These are phyloP conservation scores for Malus hybrid DNA, from an alignment of 331 rosid species.

Conservation along the genomic window DNA sequence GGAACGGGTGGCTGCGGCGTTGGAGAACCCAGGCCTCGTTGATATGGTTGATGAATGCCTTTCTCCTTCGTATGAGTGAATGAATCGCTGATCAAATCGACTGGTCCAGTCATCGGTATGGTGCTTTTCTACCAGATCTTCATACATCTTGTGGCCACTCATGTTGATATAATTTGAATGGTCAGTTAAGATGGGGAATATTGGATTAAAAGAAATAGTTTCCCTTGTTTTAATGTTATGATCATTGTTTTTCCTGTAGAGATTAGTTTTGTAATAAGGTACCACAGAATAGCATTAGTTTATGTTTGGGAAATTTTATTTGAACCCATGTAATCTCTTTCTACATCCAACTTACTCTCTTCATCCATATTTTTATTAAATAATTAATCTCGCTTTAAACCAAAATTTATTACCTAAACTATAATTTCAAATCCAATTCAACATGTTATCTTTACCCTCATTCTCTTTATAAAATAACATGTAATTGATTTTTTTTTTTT, in stretches of 20 bases:
- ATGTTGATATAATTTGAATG: not conserved
- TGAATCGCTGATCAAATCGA: not conserved
- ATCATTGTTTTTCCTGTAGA: not conserved
- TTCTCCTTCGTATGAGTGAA: conserved; percentile 59
- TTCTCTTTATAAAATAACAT: no score
- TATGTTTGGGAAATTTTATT: no score
- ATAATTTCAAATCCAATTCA: no score
- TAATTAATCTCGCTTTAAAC: no score
- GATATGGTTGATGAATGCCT: conserved; percentile 95
- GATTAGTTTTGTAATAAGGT: not conserved
- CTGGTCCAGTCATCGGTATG: not conserved
- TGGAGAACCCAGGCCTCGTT: conserved; percentile 77
- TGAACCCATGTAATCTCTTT: no score
- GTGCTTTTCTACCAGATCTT: not conserved
- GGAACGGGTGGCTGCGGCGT: conserved; percentile 89
- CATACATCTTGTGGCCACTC: not conserved
- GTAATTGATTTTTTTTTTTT: no score
- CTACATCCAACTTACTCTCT: no score
- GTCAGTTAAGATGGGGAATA: not conserved
- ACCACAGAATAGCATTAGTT: not conserved
- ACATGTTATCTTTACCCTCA: no score
- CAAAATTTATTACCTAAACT: no score
- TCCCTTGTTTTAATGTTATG: no score
- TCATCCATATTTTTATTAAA: no score
- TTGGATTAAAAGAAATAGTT: not conserved